Base-by-base conservation (phyloP, 345 rosid species). In the Trapa bicornis region DNA sequence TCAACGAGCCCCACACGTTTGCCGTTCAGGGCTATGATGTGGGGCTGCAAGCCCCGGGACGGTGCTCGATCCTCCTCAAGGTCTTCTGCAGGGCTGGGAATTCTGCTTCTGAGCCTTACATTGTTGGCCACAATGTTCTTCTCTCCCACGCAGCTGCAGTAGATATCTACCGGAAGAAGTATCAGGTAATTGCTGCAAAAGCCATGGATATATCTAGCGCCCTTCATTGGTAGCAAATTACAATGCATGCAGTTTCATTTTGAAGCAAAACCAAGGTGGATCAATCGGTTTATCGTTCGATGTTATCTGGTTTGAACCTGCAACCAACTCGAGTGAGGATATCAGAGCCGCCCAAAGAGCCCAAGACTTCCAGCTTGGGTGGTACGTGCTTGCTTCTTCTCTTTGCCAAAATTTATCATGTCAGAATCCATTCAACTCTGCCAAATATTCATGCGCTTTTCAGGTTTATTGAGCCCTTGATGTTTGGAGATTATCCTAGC, bases 331-430 rank as follows among this genome's bases (percentile, higher is more conserved):
- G 56, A 83, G 80, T 13, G 76, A 74, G 60, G 87, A 89, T 69
- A 83, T 71, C 38, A 87, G 85, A 75, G 99, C 99, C 37, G 77
- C 96, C 54, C 87, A 94, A 77, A 82, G 92, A 78, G 97, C 99
- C 12, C 97, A 85, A 81, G 99, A 94, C 72, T 94, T 94, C 81
- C 99, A 94, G 80, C 85, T 94, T 74, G 99, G 96, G 70, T 94
- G 99, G 99, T 88, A 85, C 8, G 4, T 38, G 29, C 29, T 22
- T 22, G 29, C 16, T 5, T 41, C 29, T 2, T 16, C 41, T 64
- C 35, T 1, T 5, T 3, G 4, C 1, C 32, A 4, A 41, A 41
- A 41, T 3, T 41, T 41, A 22, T 22, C 29, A 22, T 22, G 29
- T 22, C 29, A 22, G 29, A 22, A 22, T 22, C 29, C 29, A 22